These are phyloP conservation scores for Beta corolliflora DNA, from an alignment of 179 eudicot genomes.

Conservation along the genomic window DNA sequence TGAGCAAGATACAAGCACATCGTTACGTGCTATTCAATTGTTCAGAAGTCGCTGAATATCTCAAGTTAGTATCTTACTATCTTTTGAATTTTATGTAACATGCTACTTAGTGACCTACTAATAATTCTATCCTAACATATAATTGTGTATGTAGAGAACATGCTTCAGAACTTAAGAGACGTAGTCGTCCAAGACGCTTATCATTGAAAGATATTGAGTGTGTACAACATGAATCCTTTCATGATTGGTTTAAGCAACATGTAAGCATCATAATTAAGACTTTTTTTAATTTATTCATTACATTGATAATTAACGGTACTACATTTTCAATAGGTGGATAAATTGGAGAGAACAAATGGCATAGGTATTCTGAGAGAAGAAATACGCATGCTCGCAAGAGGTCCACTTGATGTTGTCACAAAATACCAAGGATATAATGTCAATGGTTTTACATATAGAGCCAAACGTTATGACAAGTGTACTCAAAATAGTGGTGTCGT, in stretches of 20 bases:
- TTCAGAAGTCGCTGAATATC: neutral
- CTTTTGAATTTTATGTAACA: neutral
- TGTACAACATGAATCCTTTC: constrained; percentile 10
- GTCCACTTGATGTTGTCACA: constrained; percentile 17
- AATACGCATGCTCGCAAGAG: neutral
- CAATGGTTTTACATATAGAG: constrained; percentile 3
- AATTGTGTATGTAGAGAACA: neutral
- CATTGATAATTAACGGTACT: no score
- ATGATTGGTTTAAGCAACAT: constrained; percentile 9
- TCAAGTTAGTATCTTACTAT: neutral
- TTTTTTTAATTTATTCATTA: no score
- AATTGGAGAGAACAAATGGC: no score
- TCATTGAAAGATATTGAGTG: constrained; percentile 3
- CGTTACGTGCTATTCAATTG: constrained; percentile 1
- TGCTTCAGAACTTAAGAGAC: neutral
- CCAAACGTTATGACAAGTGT: constrained; percentile 11
- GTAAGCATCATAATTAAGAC: neutral
- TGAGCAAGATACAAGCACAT: constrained; percentile 6
- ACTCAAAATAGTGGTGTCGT: constrained; percentile 24
- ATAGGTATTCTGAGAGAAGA: no score
- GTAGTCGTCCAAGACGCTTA: constrained; percentile 16
- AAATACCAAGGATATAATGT: constrained; percentile 2
- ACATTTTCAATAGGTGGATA: neutral
- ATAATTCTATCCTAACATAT: no score
- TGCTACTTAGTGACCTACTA: no score